Percentiles rank a stretch among this genome's conserved stretches.
Evolutionary conservation across 202 grass and related monocot species (phyloP).

Genomic region (Schoenoplectus tabernaemontani): DNA sequence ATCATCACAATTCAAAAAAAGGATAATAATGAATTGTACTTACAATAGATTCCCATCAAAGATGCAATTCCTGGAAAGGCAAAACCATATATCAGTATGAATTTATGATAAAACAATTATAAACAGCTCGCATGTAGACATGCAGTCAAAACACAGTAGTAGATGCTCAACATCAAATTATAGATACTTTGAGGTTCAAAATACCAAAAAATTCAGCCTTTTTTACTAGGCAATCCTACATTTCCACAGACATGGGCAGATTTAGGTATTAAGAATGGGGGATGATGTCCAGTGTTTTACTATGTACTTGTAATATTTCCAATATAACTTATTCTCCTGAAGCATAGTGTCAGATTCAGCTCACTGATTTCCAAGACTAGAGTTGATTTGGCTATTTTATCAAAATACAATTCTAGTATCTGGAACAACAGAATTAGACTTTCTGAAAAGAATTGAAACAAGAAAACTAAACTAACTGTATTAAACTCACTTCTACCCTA

Average conservation of each 20-base stretch:
- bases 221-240: not conserved
- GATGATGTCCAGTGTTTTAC: not conserved
- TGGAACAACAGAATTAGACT: not conserved
- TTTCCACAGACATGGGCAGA: no score
- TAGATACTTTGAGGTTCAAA: no score
- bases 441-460: not conserved
- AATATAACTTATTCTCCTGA: not conserved
- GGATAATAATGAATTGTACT: slow-evolving; percentile 19
- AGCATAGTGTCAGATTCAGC: not conserved
- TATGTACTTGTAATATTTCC: not conserved
- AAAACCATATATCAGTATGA: slow-evolving; percentile 2
- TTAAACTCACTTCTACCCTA: not conserved
- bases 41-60: slow-evolving; percentile 83
- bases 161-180: no score
- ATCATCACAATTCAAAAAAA: no score
- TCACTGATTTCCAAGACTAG: not conserved
- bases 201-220: no score
- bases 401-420: no score
- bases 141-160: no score
- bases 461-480: not conserved
- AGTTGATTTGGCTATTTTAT: not conserved
- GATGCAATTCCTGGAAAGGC: slow-evolving; percentile 50
- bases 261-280: no score
- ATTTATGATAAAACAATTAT: not conserved
- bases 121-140: not conserved